Evolutionary conservation across 768 basidiomycete genomes (phyloP), one percentile per base, ranked within the genome.

Genomic region (Astraeus odoratus): DNA sequence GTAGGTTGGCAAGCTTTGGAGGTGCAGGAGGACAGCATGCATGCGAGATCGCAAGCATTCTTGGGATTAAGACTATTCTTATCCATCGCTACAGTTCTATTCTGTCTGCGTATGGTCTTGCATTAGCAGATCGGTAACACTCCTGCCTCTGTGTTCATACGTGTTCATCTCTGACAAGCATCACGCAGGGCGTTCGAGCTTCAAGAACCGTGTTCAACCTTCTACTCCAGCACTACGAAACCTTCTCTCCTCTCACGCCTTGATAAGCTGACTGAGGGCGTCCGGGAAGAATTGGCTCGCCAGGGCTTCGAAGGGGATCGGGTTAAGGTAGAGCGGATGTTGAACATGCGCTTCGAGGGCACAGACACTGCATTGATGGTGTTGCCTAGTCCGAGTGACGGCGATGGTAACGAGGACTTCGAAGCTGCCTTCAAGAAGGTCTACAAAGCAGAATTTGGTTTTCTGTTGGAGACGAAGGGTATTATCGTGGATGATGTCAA

Each of bases 361-460:
- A 93, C 89, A 0, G 92, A 95, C 65, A 98, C 95, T 0, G 77
- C 92, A 13, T 63, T 97, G 52, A 95, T 97, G 90, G 78, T 92
- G 9, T 67, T 90, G 10, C 78, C 84, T 0, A 52, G 72, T 18
- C 51, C 59, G 7, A 53, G 57, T 19, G 73, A 73, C 26, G 76
- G 72, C 0, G 74, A 81, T 52, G 80, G 74, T 19, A 54, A 69
- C 12, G 80, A 83, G 50, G 84, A 92, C 61, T 93, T 86, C 58
- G 82, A 82, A 53, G 73, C 71, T 2, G 87, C 83, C 8, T 98
- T 96, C 71, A 80, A 77, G 59, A 68, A 79, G 41, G 74, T 77
- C 34, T 93, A 96, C 69, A 88, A 80, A 67, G 64, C 80, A 19
- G 89, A 93, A 63, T 95, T 96, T 57, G 94, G 94, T 8, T 96